Base-by-base conservation (phyloP, 2,329 filamentous ascomycete species). In the Cercospora beticola region DNA sequence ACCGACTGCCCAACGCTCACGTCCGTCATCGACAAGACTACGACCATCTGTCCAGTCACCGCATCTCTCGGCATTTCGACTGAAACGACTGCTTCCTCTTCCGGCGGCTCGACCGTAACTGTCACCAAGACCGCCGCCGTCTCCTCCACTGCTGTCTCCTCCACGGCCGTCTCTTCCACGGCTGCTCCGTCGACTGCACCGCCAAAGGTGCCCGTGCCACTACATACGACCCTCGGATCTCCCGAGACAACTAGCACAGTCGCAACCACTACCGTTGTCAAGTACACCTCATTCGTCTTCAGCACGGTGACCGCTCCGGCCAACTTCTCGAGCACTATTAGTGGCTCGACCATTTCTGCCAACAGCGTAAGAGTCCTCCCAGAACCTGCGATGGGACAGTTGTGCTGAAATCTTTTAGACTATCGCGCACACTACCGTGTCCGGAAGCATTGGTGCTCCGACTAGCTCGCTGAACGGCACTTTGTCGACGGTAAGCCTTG, bases 31-130 rank as follows among this genome's bases (percentile, higher is more conserved):
- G 75, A 79, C 54, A 73, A 79, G 54, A 80, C 79, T 54, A 84
- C 82, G 66, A 83, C 82, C 46, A 76, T 83, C 75, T 83, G 82
- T 76, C 79, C 81, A 31, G 73, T 79, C 64, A 81, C 79, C 16
- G 60, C 77, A 10, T 59, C 40, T 58, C 60, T 61, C 16, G 21
- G 33, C 60, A 36, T 14, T 31, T 65, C 68, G 2, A 57, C 57
- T 26, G 54, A 43, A 30, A 63, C 61, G 18, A 23, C 52, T 26
- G 64, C 62, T 36, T 21, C 31, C 8, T 10, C 60, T 49, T 49
- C 58, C 21, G 54, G 49, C n/a, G 40, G 54, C 31, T 65, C 65
- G 26, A 49, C 62, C 21, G 26, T 54, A 26, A 62, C 65, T 18
- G 30, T 62, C 58, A 68, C 65, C 23, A 57, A 57, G 16, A 46